A percentile compares a stretch with the other conserved stretches of the same genome.
Conservation (phyloP, 345 rosid genomes). For the Corchorus capsularis region DNA sequence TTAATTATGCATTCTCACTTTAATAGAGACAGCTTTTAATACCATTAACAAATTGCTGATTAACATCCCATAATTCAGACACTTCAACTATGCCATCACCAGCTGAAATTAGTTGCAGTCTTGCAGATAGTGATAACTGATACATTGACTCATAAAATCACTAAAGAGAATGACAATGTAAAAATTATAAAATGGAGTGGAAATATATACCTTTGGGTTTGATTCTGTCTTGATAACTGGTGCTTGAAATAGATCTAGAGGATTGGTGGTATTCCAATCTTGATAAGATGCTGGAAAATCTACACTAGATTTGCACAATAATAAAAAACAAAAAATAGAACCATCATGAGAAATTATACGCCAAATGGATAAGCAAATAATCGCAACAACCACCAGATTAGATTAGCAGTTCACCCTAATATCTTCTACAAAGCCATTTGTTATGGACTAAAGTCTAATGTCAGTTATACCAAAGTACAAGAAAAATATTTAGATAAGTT, state of each 20-base stretch:
- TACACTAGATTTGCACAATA: conserved; percentile 62
- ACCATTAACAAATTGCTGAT: background rate
- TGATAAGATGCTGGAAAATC: conserved; percentile 87
- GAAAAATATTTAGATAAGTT: background rate
- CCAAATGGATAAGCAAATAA: background rate
- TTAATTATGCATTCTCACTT: background rate
- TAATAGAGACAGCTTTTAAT: background rate
- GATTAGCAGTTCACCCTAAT: background rate
- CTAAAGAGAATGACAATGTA: background rate
- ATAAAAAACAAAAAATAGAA: background rate
- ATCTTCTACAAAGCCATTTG: background rate
- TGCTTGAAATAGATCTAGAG: conserved; percentile 83
- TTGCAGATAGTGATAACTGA: background rate
- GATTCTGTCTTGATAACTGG: conserved; percentile 61
- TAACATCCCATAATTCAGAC: background rate
- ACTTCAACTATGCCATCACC: conserved; percentile 1
- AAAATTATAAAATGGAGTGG: background rate
- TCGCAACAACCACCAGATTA: background rate
- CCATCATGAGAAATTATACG: background rate
- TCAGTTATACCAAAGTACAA: background rate
- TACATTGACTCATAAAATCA: conserved; percentile 5
- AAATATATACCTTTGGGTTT: conserved; percentile 71
- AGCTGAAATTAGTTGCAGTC: background rate
- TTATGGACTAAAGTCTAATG: background rate
- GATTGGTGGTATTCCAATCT: conserved; percentile 69